These are phyloP conservation scores for Mrakia gelida DNA, from an alignment of 768 basidiomycete genomes.

Conservation along the genomic window DNA sequence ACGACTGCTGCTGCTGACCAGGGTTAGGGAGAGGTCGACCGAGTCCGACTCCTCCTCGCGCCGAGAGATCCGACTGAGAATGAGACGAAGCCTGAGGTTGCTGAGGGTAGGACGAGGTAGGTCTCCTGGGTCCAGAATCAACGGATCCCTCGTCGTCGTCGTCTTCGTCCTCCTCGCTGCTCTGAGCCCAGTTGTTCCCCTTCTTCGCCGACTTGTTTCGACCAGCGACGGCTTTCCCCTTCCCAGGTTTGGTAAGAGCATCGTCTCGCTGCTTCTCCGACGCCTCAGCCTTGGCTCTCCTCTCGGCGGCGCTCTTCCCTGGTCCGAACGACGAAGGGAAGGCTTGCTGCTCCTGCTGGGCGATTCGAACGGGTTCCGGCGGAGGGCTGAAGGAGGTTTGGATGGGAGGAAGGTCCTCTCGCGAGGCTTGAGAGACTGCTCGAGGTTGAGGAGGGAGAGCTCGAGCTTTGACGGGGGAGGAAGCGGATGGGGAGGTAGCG, in stretches of 20 bases:
- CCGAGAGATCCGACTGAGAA: neutral
- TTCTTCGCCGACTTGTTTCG: constrained; percentile 34
- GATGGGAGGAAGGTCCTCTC: constrained; percentile 3
- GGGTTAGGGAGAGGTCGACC: constrained; percentile 26
- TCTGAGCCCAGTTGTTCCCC: constrained; percentile 54
- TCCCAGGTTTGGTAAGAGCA: constrained; percentile 69
- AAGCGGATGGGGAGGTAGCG: constrained; percentile 39
- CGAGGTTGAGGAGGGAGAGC: constrained; percentile 37
- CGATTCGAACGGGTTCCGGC: constrained; percentile 29
- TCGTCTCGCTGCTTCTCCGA: constrained; percentile 77
- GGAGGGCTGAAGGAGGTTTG: constrained; percentile 17
- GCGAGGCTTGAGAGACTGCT: neutral
- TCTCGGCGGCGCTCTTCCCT: constrained; percentile 74
- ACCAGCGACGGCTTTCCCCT: constrained; percentile 44
- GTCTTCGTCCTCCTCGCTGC: constrained; percentile 75
- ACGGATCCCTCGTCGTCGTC: constrained; percentile 37
- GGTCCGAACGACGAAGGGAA: constrained; percentile 85
- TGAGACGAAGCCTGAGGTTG: neutral
- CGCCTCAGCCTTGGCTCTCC: constrained; percentile 76
- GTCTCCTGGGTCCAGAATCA: constrained; percentile 1
- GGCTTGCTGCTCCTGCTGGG: constrained; percentile 41
- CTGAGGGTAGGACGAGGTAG: neutral
- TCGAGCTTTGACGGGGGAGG: constrained; percentile 37
- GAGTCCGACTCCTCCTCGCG: neutral
- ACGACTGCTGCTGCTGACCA: neutral